Conservation (phyloP, 2,329 filamentous ascomycete species). For the Beauveria sp. region DNA sequence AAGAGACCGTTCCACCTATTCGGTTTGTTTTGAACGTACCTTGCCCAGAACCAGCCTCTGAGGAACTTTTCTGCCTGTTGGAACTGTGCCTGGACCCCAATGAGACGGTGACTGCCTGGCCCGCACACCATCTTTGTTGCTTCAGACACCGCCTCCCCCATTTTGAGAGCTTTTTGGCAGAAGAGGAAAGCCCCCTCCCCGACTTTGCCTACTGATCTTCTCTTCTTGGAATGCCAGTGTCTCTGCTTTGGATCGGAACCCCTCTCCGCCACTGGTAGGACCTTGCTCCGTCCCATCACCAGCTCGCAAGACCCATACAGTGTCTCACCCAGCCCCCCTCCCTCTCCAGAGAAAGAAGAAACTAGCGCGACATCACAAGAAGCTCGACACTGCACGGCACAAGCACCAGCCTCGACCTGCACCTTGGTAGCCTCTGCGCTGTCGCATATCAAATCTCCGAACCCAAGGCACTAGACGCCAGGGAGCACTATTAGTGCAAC, state of each 20-base stretch:
- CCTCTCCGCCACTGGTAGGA: slow-evolving; percentile 25
- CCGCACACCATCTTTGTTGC: slow-evolving; percentile 5
- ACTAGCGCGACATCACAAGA: slow-evolving; percentile 26
- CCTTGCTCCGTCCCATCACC: slow-evolving; percentile 27
- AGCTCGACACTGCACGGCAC: slow-evolving; percentile 23
- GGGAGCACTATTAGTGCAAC: slow-evolving; percentile 22
- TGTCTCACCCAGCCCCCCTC: slow-evolving; percentile 29
- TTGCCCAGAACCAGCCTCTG: background rate
- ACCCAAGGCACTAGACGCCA: slow-evolving; percentile 21
- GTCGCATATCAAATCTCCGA: slow-evolving; percentile 33
- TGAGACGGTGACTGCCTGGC: slow-evolving; percentile 8
- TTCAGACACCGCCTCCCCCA: slow-evolving; percentile 11
- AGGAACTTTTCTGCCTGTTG: background rate
- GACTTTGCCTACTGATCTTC: slow-evolving; percentile 16
- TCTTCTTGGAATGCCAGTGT: slow-evolving; percentile 31
- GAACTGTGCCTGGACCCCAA: slow-evolving; percentile 6
- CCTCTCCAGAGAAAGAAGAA: slow-evolving; percentile 25
- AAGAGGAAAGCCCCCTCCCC: slow-evolving; percentile 10
- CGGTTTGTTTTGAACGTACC: background rate
- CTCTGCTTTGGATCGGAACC: slow-evolving; percentile 29
- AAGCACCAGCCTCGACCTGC: slow-evolving; percentile 22
- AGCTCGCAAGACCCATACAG: slow-evolving; percentile 19
- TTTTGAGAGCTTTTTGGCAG: slow-evolving; percentile 6
- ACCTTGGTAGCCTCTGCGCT: slow-evolving; percentile 22
- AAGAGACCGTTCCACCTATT: background rate